A percentile compares a stretch with the other conserved stretches of the same genome.
These are phyloP conservation scores for Rubia yunnanensis DNA, from an alignment of 257 asterid genomes.

Conservation along the genomic window DNA sequence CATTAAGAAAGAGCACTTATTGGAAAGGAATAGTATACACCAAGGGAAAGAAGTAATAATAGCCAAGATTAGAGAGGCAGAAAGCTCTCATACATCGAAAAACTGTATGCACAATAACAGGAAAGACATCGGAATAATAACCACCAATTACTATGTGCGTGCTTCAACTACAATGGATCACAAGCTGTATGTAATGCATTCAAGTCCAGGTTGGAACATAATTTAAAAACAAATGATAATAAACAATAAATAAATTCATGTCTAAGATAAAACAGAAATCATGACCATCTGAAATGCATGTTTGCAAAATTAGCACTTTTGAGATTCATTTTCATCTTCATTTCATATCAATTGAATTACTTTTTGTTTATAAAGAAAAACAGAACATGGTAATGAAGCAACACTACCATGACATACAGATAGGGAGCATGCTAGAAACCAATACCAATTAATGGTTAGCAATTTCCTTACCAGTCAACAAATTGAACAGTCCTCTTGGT, in stretches of 20 bases:
- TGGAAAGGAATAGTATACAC: background rate
- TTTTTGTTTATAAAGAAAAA: background rate
- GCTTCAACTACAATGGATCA: slow-evolving; percentile 8
- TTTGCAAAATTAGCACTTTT: background rate
- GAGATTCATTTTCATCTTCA: background rate
- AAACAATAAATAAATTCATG: background rate
- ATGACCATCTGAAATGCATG: background rate
- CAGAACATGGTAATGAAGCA: background rate
- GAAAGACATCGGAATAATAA: no score
- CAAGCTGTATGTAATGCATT: slow-evolving; percentile 7
- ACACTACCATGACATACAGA: no score
- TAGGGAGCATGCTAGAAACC: background rate
- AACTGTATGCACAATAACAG: no score
- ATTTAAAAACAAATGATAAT: background rate
- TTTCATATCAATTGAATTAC: background rate
- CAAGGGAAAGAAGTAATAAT: background rate
- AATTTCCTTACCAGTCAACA: slow-evolving; percentile 67
- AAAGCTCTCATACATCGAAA: background rate
- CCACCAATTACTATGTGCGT: no score
- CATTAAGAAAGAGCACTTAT: background rate
- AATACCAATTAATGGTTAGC: background rate
- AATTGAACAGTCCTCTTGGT: slow-evolving; percentile 89
- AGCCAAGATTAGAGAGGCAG: background rate
- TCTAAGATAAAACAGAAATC: background rate
- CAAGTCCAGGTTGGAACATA: background rate